Evolutionary conservation across 2,329 filamentous ascomycete species (phyloP), one percentile per base, ranked within the genome.

Genomic region (Orbilia javanica): DNA sequence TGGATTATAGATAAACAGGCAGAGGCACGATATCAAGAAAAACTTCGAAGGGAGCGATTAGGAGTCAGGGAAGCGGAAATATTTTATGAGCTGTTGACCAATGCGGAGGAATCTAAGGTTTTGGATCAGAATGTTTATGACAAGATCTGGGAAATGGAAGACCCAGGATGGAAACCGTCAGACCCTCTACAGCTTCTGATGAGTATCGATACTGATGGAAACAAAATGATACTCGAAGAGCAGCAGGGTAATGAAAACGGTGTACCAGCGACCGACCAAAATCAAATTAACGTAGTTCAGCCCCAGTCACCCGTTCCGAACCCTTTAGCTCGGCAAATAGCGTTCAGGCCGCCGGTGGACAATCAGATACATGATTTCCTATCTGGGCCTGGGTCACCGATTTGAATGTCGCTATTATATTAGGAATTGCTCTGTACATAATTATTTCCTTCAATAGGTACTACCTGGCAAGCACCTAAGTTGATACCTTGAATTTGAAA

Each of bases 1-100:
- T 75, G 66, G 34, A 36, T 75, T 29, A 20, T 75, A 20, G 71
- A 69, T 22, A 27, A 29, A 13, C 31, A 64, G 13, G 3, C 62
- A 15, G 71, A 69, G 39, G 25, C 18, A 3, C 2, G 46, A 15
- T 27, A 64, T 18, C 62, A 42, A 8, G 31, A 36, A 4, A 15
- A 53, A 29, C 39, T 69, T 15, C 15, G 48, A n/a, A 13, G 18
- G 4, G 44, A 75, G 2, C 64, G 52, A 15, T 13, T 10, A 7
- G 44, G 34, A 7, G 22, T 36, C 6, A 63, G 31, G 22, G 46
- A 68, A 7, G 31, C n/a, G 13, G 64, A 64, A 27, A 64, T 13
- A 29, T 65, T 63, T 29, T 68, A 63, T 48, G 44, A 69, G 27
- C 8, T 31, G 4, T 1, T 69, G 7, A 22, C n/a, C 10, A 3